Evolutionary conservation across 306 rosid species (phyloP), one percentile per base, ranked within the genome.

Genomic region (Hylodesmum podocarpum): DNA sequence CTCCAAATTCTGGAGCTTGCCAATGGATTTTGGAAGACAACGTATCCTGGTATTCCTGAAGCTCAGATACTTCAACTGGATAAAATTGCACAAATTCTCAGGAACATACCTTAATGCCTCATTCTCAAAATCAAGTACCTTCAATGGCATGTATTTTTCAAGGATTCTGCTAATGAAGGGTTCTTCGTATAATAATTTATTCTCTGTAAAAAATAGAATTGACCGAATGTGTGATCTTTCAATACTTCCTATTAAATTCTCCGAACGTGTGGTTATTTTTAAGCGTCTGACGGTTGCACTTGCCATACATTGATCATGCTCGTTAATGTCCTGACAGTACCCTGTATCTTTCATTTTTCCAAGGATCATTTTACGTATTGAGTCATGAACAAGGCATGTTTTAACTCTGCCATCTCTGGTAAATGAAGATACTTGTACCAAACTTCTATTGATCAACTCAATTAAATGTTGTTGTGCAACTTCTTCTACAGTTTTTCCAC

Each of bases 51-150:
- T 50, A 14, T 28, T 19, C 15, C 47, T 19, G 8, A 72, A 73
- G 79, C 53, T 72, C 43, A 73, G 25, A 53, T 73, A 80, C 68
- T 31, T 73, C 41, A 73, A 54, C 51, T 41, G 75, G 59, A 53
- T 4, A 4, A 71, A 63, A 19, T 28, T 7, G 10, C 78, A 67
- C 33, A 50, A 71, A 27, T 63, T 8, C 3, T 63, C 2, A 33
- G 73, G 67, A 79, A 63, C 28, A 37, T 39, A 1, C 25, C 6
- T 0, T 6, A 34, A 15, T 10, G 6, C 5, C 46, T n/a, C 24
- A 61, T 36, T 13, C 51, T 53, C 55, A 66, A 67, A 68, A 29
- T 67, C 75, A 31, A 75, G 79, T 0, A 75, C 37, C 63, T 22
- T 77, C 76, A 77, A 66, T 7, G 0, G 5, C 69, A 0, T 67